Conservation (phyloP, 2,329 filamentous ascomycete species). For the Exophiala oligosperma region DNA sequence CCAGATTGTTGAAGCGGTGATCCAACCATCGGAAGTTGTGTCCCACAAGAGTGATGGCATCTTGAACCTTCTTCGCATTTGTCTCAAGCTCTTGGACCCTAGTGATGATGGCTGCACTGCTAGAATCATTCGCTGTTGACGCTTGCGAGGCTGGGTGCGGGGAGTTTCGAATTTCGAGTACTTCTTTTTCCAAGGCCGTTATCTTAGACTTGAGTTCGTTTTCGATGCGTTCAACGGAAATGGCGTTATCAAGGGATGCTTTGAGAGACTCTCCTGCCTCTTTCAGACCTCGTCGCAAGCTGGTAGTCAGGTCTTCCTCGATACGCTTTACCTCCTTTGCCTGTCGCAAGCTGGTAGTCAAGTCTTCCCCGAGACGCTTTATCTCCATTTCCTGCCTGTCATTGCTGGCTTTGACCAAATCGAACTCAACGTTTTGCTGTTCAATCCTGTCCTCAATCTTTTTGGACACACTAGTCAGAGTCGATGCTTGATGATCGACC, state of each 20-base stretch:
- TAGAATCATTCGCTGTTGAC: neutral
- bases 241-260: no score
- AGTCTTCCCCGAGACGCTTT: no score
- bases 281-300: no score
- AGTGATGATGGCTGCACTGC: neutral
- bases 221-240: neutral
- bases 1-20: slow-evolving; percentile 19
- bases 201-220: neutral
- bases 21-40: slow-evolving; percentile 11
- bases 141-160: neutral
- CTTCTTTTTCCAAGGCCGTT: neutral
- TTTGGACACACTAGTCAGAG: neutral
- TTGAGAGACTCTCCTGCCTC: no score
- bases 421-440: neutral
- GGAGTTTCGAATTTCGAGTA: neutral
- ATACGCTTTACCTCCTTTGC: neutral
- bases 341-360: no score
- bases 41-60: slow-evolving; percentile 2
- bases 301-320: no score
- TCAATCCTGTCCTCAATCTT: neutral
- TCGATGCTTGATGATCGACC: neutral
- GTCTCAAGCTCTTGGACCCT: neutral
- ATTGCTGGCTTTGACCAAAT: neutral
- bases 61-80: neutral
- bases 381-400: neutral